These are phyloP conservation scores for Scortechinia acanthostroma DNA, from an alignment of 2,329 filamentous ascomycete species.

Conservation along the genomic window DNA sequence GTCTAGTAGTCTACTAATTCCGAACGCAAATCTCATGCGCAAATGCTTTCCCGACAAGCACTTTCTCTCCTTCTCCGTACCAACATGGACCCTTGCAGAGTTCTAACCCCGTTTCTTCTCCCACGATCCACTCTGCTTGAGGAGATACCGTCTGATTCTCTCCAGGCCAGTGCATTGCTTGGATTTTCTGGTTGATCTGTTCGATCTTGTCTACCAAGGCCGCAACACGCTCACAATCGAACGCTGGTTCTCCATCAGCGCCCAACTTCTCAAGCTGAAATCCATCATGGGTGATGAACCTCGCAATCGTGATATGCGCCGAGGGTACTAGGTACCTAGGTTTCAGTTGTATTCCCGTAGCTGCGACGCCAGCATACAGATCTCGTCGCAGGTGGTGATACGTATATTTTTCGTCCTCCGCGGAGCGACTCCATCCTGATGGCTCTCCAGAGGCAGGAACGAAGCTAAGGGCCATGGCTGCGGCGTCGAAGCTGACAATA, in stretches of 20 bases:
- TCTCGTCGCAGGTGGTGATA: constrained; percentile 2
- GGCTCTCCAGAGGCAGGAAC: not conserved
- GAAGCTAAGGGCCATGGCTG: not conserved
- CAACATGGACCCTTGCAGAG: not conserved
- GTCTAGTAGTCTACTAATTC: too few relatives aligned
- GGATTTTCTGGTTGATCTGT: not conserved
- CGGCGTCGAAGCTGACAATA: not conserved
- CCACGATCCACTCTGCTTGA: not conserved
- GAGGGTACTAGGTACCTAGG: not conserved
- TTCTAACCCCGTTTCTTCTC: not conserved
- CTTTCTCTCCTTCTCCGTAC: not conserved
- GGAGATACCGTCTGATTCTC: not conserved
- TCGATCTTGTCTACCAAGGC: not conserved
- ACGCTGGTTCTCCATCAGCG: not conserved
- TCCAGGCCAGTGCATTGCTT: not conserved
- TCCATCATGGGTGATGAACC: not conserved
- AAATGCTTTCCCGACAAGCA: not conserved
- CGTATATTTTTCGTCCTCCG: not conserved
- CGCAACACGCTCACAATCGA: not conserved
- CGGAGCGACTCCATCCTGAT: too few relatives aligned
- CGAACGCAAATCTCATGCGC: too few relatives aligned
- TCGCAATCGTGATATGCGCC: constrained; percentile 1
- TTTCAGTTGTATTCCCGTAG: not conserved
- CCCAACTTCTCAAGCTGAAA: not conserved
- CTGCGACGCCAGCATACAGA: not conserved